Conservation (phyloP, 352 stramenopile species). For the Phytophthora pseudosyringae region DNA sequence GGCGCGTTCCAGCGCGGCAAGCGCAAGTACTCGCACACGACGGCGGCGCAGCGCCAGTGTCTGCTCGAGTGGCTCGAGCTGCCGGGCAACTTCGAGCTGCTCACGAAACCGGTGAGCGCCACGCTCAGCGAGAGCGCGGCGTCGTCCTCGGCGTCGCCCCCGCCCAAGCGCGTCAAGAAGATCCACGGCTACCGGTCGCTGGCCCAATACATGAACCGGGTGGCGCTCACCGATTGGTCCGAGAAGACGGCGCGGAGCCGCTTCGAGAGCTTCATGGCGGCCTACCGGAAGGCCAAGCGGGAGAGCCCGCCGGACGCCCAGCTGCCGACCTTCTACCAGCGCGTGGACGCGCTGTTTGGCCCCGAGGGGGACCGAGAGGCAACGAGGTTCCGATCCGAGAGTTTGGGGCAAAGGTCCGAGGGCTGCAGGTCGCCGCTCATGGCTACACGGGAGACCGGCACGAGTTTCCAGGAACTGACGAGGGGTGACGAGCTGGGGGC, state of each 20-base stretch:
- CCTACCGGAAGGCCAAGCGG: conserved; percentile 46
- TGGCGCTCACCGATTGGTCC: conserved; percentile 45
- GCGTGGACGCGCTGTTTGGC: conserved; percentile 28
- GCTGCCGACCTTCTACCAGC: conserved; percentile 9
- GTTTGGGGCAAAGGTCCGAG: conserved; percentile 20
- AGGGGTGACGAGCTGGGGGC: conserved; percentile 3
- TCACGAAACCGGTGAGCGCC: conserved; percentile 34
- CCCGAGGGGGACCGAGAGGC: conserved; percentile 3
- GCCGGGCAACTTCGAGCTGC: conserved; percentile 50
- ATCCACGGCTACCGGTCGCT: conserved; percentile 59
- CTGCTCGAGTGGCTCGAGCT: conserved; percentile 70
- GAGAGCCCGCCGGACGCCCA: conserved; percentile 4
- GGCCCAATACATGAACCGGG: conserved; percentile 56
- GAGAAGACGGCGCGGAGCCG: conserved; percentile 59
- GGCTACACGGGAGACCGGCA: conserved; percentile 3
- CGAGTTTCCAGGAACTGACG: conserved; percentile 11
- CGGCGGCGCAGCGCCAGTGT: conserved; percentile 45
- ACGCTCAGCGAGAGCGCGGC: neutral
- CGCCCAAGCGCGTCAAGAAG: conserved; percentile 51
- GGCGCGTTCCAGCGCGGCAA: conserved; percentile 10
- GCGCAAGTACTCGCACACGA: conserved; percentile 65
- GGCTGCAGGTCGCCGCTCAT: conserved; percentile 8
- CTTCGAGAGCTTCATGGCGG: conserved; percentile 62
- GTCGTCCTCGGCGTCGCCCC: conserved; percentile 1
- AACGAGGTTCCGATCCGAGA: conserved; percentile 18